Evolutionary conservation across 2,329 filamentous ascomycete genomes (phyloP).

Genomic region (Scytalidium lignicola): DNA sequence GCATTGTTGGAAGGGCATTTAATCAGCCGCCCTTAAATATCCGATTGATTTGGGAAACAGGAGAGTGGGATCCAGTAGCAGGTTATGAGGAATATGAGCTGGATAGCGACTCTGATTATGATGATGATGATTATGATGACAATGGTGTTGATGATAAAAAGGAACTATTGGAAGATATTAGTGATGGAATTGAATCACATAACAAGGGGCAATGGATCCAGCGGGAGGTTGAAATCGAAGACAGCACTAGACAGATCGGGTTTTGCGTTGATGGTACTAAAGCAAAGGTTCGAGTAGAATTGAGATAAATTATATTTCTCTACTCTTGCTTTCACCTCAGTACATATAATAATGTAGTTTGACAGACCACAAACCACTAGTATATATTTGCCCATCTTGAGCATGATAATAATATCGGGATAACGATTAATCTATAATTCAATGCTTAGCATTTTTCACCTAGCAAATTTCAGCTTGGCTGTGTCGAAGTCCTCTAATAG

Average conservation of each 20-base stretch:
- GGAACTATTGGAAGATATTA: conserved; percentile 3
- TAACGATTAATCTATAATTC: too few relatives aligned
- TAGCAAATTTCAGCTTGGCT: too few relatives aligned
- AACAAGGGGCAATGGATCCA: conserved; percentile 61
- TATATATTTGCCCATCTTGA: too few relatives aligned
- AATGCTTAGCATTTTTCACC: too few relatives aligned
- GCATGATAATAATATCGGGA: too few relatives aligned
- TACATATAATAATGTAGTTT: too few relatives aligned
- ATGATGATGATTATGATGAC: conserved; percentile 28
- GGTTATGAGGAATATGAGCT: conserved; percentile 55
- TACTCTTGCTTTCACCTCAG: not conserved
- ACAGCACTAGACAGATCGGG: conserved; percentile 75
- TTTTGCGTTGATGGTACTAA: conserved; percentile 75
- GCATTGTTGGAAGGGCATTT: conserved; percentile 70
- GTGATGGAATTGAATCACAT: conserved; percentile 6
- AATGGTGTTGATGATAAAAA: conserved; percentile 16
- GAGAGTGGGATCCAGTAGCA: conserved; percentile 78
- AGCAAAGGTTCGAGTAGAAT: conserved; percentile 66
- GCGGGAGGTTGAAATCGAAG: conserved; percentile 72
- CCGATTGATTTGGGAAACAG: conserved; percentile 78
- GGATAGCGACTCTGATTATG: conserved; percentile 47
- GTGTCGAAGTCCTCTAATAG: too few relatives aligned
- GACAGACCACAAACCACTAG: too few relatives aligned
- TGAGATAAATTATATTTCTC: conserved; percentile 9
- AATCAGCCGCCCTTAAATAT: conserved; percentile 57